A percentile compares a stretch with the other conserved stretches of the same genome.
phyloP scores from a whole-genome alignment of 805 yeast species.

The Nakazawaea wyomingensis region DNA sequence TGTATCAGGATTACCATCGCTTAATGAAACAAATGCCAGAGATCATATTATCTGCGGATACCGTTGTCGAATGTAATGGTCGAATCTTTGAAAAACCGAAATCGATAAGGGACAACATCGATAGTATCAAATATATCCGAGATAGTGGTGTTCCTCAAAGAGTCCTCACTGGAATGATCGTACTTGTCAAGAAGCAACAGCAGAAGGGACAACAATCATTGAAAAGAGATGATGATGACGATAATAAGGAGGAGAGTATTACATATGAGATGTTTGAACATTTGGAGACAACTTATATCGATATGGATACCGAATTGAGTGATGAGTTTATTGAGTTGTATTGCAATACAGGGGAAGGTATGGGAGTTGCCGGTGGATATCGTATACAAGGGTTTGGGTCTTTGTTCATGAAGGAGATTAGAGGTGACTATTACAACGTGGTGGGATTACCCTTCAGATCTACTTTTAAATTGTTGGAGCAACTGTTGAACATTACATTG shows the following conservation, averaged over 20 bases:
- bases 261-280: slow-evolving; percentile 17
- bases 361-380: slow-evolving; percentile 89
- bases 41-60: slow-evolving; percentile 66
- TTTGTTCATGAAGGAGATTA: slow-evolving; percentile 51
- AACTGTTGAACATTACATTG: slow-evolving; percentile 3
- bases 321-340: slow-evolving; percentile 58
- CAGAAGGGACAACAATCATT: slow-evolving; percentile 13
- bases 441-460: slow-evolving; percentile 78
- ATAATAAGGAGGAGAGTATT: neutral
- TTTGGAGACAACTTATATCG: slow-evolving; percentile 23
- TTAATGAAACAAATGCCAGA: slow-evolving; percentile 15
- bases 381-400: slow-evolving; percentile 74
- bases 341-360: slow-evolving; percentile 68
- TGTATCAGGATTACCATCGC: slow-evolving; percentile 18
- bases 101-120: slow-evolving; percentile 43
- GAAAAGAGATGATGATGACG: no score
- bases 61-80: slow-evolving; percentile 59
- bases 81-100: slow-evolving; percentile 77
- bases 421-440: slow-evolving; percentile 82
- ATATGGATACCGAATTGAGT: slow-evolving; percentile 38
- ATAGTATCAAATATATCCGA: slow-evolving; percentile 41
- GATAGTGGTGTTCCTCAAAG: slow-evolving; percentile 38
- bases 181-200: slow-evolving; percentile 26
- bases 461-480: slow-evolving; percentile 34
- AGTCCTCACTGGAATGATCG: slow-evolving; percentile 51